phyloP scores from a whole-genome alignment of 345 rosid genomes.

The Adansonia digitata region DNA sequence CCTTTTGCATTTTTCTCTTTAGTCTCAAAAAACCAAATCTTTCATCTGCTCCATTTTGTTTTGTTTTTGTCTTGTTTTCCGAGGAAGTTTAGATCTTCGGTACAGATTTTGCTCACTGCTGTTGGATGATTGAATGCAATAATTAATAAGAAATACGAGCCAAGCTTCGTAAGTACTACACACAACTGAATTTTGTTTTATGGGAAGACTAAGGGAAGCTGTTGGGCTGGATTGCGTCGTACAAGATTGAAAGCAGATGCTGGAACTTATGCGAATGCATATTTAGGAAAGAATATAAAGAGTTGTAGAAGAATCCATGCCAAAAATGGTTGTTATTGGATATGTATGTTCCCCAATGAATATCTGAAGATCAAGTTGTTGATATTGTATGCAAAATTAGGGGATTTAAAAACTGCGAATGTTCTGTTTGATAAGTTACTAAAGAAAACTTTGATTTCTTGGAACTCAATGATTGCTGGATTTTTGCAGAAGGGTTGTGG shows the following conservation, averaged over 20 bases:
- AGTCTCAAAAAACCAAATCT: conserved; percentile 19
- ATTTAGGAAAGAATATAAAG: conserved; percentile 33
- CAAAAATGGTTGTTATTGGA: conserved; percentile 59
- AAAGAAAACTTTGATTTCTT: conserved; percentile 47
- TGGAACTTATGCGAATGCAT: conserved; percentile 56
- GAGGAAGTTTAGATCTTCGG: background rate
- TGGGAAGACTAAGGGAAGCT: conserved; percentile 65
- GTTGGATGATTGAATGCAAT: background rate
- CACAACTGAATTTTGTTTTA: conserved; percentile 42
- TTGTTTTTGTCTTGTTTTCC: background rate
- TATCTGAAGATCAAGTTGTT: conserved; percentile 59
- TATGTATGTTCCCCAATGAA: conserved; percentile 33
- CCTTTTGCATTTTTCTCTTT: conserved; percentile 22
- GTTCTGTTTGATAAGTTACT: conserved; percentile 57
- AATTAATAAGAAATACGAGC: conserved; percentile 48
- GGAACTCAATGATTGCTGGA: conserved; percentile 66
- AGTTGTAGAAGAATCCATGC: conserved; percentile 60
- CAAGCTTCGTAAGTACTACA: background rate
- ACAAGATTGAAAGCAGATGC: conserved; percentile 30
- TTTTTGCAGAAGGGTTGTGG: conserved; percentile 51
- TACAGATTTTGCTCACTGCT: background rate
- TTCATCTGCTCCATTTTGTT: conserved; percentile 12
- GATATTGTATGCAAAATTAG: conserved; percentile 44
- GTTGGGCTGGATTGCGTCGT: conserved; percentile 48
- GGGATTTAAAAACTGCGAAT: conserved; percentile 35